Base-by-base conservation (phyloP, 495 filamentous ascomycete genomes). In the Daldinia grandis region DNA sequence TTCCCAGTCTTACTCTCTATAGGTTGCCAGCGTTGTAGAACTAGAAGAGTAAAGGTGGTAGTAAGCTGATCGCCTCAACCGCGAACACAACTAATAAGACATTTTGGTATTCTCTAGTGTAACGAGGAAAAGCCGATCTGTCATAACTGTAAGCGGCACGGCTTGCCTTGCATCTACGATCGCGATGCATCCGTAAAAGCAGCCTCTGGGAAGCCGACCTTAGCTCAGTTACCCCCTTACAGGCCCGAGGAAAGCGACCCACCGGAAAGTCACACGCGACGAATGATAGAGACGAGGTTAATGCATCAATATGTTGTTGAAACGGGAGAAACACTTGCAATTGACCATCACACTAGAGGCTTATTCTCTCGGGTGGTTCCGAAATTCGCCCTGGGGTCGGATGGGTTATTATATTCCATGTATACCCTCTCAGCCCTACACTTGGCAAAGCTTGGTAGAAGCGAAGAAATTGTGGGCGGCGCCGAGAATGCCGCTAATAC, bases 111-210 rank as follows among this genome's bases (percentile, higher is more conserved):
- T 19, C 31, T 49, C 17, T 54, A 83, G 79, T 83, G 81, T 40
- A 76, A 83, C 54, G 81, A 83, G 57, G 68, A 68, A 55, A 74
- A 79, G n/a, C 81, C 81, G 9, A 53, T 75, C 0, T 83, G 81
- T 50, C 68, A 76, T 58, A 74, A 73, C 55, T 83, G 81, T 62
- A 64, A 68, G 8, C 76, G 80, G 5, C 76, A 81, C 65, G 66
- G 73, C 6, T 40, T 80, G 4, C 66, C 73, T 4, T 83, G 81
- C 64, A 55, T 71, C 8, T 83, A 72, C 49, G 69, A 72, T 58
- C 69, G 69, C 31, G 57, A 72, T 30, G 56, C 35, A 19, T 68
- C 58, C 33, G 24, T 31, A 15, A 68, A 60, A 49, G 37, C 38
- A 49, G 37, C 38, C 12, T 33, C 47, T 1, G 47, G 51, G 28